Evolutionary conservation across 805 yeast species (phyloP), one percentile per base, ranked within the genome.

Genomic region (Spathaspora sp.): DNA sequence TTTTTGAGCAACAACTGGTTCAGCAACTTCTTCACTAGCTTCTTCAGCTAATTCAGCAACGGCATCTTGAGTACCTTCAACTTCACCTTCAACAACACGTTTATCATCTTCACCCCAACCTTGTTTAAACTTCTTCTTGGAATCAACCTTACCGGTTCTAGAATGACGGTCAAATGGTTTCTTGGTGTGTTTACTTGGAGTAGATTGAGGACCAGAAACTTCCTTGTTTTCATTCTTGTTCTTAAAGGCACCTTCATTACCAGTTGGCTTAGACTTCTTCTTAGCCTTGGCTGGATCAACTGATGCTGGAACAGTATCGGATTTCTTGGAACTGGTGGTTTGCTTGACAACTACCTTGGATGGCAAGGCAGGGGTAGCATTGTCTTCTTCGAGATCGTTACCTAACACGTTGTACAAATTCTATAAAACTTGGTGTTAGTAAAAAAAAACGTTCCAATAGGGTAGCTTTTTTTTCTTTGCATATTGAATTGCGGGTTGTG

Each of bases 331-430:
- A 56, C 96, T 84, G 62, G 93, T 85, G 74, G 75, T 74, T 78
- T 84, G 81, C 83, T 86, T 89, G 69, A 87, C 94, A 59, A 88
- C 70, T 74, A 88, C 96, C 78, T 75, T 86, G 67, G 89, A 84
- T 60, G 80, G 71, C 38, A 76, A 68, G 51, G 72, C 69, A 57
- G 81, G 82, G 51, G 77, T 82, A 51, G 77, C 81, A 64, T 83
- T 87, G 73, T 86, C 96, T 74, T 86, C 96, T 70, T 87, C 92
- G 64, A 87, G 89, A 79, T 89, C 96, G 83, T 89, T 88, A 72
- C 87, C 94, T 78, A 88, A 80, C 73, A 87, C 81, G 74, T 82
- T 88, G 75, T 78, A 88, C 71, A 89, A 88, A 79, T 88, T 88
- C 89, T 85, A 63, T 16, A 44, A 49, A 47, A 40, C 3, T 16